Conservation (phyloP, 2,329 filamentous ascomycete species). For the Ceratocystis colombiana region DNA sequence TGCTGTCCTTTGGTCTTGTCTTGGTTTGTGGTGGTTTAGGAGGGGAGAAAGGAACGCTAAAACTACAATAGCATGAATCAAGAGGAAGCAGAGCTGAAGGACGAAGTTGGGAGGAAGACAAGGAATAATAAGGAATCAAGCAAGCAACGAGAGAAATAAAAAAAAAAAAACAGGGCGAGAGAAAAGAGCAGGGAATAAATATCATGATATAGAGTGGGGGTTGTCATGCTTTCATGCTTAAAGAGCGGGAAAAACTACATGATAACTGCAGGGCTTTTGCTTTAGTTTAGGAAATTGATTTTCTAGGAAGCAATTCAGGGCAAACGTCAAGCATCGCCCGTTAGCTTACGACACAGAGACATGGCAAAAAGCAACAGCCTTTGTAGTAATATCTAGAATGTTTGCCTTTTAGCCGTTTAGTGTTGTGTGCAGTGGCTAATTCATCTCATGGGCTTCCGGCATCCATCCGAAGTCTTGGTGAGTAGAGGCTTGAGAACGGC, state of each 20-base stretch:
- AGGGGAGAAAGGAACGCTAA: background rate
- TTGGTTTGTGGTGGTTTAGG: background rate
- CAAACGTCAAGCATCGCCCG: background rate
- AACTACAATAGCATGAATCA: background rate
- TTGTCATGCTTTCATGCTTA: background rate
- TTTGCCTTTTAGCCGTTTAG: too few relatives aligned
- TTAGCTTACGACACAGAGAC: too few relatives aligned
- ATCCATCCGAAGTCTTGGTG: background rate
- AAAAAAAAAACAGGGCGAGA: slow-evolving; percentile 4
- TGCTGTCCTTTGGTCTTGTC: background rate
- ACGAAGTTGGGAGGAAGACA: background rate
- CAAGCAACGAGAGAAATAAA: background rate
- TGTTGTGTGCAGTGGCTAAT: too few relatives aligned
- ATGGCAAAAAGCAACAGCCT: too few relatives aligned
- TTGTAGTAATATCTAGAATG: too few relatives aligned
- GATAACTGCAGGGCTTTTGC: background rate
- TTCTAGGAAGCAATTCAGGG: background rate
- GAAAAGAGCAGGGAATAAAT: slow-evolving; percentile 5
- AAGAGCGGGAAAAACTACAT: background rate
- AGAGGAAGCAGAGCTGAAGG: background rate
- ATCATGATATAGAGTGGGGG: background rate
- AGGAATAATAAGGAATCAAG: background rate
- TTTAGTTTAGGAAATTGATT: background rate
- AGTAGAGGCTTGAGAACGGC: background rate
- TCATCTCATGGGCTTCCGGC: background rate